Evolutionary conservation across 164 flowering plant genomes (phyloP), one percentile per base, ranked within the genome.

Genomic region (Berberis thunbergii): DNA sequence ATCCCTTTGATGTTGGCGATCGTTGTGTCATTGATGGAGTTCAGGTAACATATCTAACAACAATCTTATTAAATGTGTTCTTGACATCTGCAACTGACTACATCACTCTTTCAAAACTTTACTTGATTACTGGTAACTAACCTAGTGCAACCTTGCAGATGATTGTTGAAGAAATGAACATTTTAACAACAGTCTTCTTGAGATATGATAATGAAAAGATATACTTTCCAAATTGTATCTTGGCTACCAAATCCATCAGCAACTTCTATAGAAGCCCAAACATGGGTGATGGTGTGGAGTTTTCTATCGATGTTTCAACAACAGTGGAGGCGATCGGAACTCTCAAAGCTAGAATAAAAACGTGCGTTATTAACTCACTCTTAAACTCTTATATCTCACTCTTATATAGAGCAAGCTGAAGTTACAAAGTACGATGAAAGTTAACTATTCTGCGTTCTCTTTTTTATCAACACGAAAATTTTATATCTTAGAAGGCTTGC

Each of bases 1-100:
- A 93, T 71, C 96, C 97, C 7, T 94, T 81, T 73, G 98, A 91
- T 66, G 96, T 94, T 7, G 98, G 98, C 6, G 98, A 94, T 67
- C 88, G 93, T 40, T 94, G 98, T 72, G 96, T 91, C 59, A 67
- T 94, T 62, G 98, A 94, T 73, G 97, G 96, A 43, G 84, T 86
- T n/a, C 89, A 83, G 95, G 98, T 88, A 75, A 77, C 11, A 67
- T 26, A 26, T 8, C 6, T 61, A 7, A 6, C 57, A 45, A 6
- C 58, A 54, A 40, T 43, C 3, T 71, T 39, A 65, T 72, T 6
- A 48, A 42, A 7, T 54, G 4, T 57, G 58, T 38, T 26, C 26
- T 26, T 26, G 26, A 26, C 26, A 26, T 26, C 26, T 26, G 26
- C 26, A 26, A 26, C 26, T 26, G 26, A 26, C 26, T 26, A 26